A percentile compares a stretch with the other conserved stretches of the same genome.
phyloP scores from a whole-genome alignment of 805 yeast species.

The Pichia eremophila region DNA sequence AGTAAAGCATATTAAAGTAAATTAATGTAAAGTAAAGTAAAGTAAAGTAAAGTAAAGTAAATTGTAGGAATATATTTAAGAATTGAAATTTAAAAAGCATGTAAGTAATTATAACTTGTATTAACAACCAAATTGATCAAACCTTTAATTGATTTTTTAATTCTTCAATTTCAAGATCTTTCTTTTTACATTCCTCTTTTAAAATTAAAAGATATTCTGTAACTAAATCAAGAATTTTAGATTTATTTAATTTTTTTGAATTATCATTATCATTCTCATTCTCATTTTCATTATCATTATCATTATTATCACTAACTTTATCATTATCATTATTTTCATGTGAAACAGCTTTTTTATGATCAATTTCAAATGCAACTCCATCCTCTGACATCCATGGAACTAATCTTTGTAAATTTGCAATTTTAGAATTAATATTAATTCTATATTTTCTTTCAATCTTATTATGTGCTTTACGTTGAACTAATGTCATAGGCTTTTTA shows the following conservation, averaged over 20 bases:
- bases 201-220: constrained; percentile 48
- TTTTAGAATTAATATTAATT: constrained; percentile 63
- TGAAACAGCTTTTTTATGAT: constrained; percentile 14
- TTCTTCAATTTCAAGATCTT: constrained; percentile 6
- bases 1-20: too few species aligned
- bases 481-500: constrained; percentile 23
- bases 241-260: constrained; percentile 45
- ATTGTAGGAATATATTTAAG: too few species aligned
- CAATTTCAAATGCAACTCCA: constrained; percentile 55
- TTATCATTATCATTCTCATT: constrained; percentile 3
- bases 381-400: constrained; percentile 62
- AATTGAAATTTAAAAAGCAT: too few species aligned
- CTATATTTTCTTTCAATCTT: constrained; percentile 64
- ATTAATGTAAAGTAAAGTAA: too few species aligned
- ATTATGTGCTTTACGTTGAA: constrained; percentile 63
- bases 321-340: neutral
- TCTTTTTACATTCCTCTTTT: constrained; percentile 38
- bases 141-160: neutral
- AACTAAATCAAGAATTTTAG: constrained; percentile 61
- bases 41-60: too few species aligned
- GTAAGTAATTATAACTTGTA: too few species aligned
- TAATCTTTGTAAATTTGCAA: constrained; percentile 54
- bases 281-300: neutral
- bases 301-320: constrained; percentile 2
- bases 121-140: neutral